Percentiles rank a stretch among this genome's conserved stretches.
These are phyloP conservation scores for Fraxinus sp. DNA, from an alignment of 305 asterid genomes.

Conservation along the genomic window DNA sequence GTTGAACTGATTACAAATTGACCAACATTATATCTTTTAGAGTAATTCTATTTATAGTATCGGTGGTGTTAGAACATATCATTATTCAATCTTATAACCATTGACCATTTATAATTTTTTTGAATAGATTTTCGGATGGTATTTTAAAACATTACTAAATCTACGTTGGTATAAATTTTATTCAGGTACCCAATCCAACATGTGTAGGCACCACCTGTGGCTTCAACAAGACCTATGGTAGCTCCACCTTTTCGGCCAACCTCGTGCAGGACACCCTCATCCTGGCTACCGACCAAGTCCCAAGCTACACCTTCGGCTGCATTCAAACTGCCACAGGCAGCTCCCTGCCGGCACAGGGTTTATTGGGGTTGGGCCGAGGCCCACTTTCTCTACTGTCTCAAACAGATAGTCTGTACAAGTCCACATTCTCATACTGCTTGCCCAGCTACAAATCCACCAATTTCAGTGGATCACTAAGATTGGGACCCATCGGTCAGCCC, in stretches of 20 bases:
- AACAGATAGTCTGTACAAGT: slow-evolving; percentile 47
- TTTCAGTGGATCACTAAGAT: slow-evolving; percentile 62
- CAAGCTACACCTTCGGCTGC: slow-evolving; percentile 67
- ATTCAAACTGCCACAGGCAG: slow-evolving; percentile 49
- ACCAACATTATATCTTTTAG: background rate
- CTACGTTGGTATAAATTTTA: background rate
- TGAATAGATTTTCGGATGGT: background rate
- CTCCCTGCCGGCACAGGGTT: slow-evolving; percentile 66
- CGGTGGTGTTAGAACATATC: background rate
- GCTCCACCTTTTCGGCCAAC: slow-evolving; percentile 50
- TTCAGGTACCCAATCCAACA: slow-evolving; percentile 59
- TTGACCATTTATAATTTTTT: background rate
- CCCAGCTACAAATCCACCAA: slow-evolving; percentile 65
- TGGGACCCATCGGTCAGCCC: slow-evolving; percentile 79
- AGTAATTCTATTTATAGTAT: background rate
- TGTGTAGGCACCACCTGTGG: slow-evolving; percentile 58
- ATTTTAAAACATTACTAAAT: background rate
- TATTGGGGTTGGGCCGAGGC: slow-evolving; percentile 82
- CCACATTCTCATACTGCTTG: slow-evolving; percentile 87
- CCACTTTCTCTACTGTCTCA: slow-evolving; percentile 62
- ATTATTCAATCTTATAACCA: background rate
- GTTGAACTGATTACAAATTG: background rate
- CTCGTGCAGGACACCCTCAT: slow-evolving; percentile 64
- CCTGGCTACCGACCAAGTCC: slow-evolving; percentile 54
- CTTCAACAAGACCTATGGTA: slow-evolving; percentile 72